A percentile compares a stretch with the other conserved stretches of the same genome.
Evolutionary conservation across 805 yeast species (phyloP).

Genomic region (Yamadazyma ubonensis): DNA sequence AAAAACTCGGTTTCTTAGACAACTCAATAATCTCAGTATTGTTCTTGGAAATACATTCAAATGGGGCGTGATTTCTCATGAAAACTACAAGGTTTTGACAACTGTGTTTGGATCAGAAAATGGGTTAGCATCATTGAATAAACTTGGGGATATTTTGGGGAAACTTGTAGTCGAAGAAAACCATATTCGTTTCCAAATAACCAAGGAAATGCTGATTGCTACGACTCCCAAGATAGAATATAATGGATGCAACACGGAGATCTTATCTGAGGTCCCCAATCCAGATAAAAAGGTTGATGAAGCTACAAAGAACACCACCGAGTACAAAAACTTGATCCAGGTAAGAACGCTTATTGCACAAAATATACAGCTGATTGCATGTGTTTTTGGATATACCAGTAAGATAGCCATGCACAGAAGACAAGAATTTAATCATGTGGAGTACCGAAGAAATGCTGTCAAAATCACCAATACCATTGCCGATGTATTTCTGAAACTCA

Average conservation of each 20-base stretch:
- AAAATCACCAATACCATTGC: conserved; percentile 37
- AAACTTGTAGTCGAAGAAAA: conserved; percentile 60
- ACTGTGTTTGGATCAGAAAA: conserved; percentile 38
- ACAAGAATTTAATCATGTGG: conserved; percentile 38
- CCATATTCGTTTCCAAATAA: conserved; percentile 47
- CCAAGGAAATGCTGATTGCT: conserved; percentile 45
- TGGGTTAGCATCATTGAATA: conserved; percentile 42
- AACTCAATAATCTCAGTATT: conserved; percentile 41
- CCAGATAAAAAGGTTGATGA: conserved; percentile 34
- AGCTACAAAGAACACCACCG: conserved; percentile 41
- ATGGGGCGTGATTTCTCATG: conserved; percentile 49
- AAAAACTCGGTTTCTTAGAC: conserved; percentile 34
- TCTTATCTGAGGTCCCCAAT: conserved; percentile 43
- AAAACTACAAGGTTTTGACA: conserved; percentile 42
- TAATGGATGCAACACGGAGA: conserved; percentile 45
- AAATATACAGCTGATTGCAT: conserved; percentile 45
- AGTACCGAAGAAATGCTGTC: conserved; percentile 42
- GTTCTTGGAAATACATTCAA: conserved; percentile 54
- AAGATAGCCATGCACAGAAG: conserved; percentile 48
- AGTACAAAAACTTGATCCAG: conserved; percentile 58
- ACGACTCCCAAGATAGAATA: no score
- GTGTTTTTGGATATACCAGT: conserved; percentile 43
- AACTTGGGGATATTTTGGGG: conserved; percentile 47
- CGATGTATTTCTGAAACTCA: conserved; percentile 23
- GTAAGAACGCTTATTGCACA: conserved; percentile 51